Evolutionary conservation across 306 rosid genomes (phyloP).

Genomic region (peach (Prunus persica)): Prunus_persica_NCBIv2 NC_034016.1:21010001-21010500

Average conservation of each 20-base stretch:
- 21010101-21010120: slow-evolving; percentile 80
- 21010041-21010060: slow-evolving; percentile 29
- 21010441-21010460: not conserved
- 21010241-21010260: slow-evolving; percentile 19
- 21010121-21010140: slow-evolving; percentile 72
- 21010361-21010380: too few relatives aligned
- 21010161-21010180: slow-evolving; percentile 65
- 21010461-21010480: not conserved
- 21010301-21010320: not conserved
- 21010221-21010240: slow-evolving; percentile 15
- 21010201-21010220: slow-evolving; percentile 6
- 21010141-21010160: slow-evolving; percentile 73
- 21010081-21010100: slow-evolving; percentile 73
- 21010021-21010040: slow-evolving; percentile 56
- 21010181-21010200: slow-evolving; percentile 21
- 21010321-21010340: not conserved
- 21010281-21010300: too few relatives aligned
- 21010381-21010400: not conserved
- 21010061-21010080: slow-evolving; percentile 59
- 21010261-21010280: not conserved
- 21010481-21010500: not conserved
- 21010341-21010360: not conserved
- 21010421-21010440: not conserved
- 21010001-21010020: slow-evolving; percentile 98
- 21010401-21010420: not conserved